A percentile compares a stretch with the other conserved stretches of the same genome.
These are phyloP conservation scores for Arthrobotrys sinensis DNA, from an alignment of 2,329 filamentous ascomycete genomes.

Conservation along the genomic window DNA sequence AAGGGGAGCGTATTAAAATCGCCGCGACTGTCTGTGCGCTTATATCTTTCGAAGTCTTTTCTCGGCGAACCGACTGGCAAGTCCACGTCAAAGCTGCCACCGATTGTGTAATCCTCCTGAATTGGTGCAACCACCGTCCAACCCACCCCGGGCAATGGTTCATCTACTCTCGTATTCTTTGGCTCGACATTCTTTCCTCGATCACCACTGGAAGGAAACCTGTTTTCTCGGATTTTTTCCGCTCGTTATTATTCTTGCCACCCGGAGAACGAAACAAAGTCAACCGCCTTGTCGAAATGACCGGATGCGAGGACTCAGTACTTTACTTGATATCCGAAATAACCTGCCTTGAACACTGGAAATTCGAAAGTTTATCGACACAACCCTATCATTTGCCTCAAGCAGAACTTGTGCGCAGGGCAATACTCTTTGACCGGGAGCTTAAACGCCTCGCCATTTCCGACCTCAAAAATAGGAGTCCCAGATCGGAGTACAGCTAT, in stretches of 20 bases:
- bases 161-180: conserved; percentile 57
- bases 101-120: conserved; percentile 49
- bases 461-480: conserved; percentile 45
- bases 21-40: conserved; percentile 60
- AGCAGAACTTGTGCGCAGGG: conserved; percentile 28
- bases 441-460: conserved; percentile 33
- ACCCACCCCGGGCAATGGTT: conserved; percentile 58
- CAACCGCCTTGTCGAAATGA: conserved; percentile 51
- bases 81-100: conserved; percentile 60
- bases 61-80: conserved; percentile 52
- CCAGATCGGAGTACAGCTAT: conserved; percentile 32
- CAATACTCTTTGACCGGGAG: conserved; percentile 23
- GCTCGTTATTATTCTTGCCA: conserved; percentile 31
- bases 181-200: conserved; percentile 57
- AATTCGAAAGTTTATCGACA: conserved; percentile 31
- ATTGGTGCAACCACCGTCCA: conserved; percentile 52
- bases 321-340: conserved; percentile 60
- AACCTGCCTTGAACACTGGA: conserved; percentile 58
- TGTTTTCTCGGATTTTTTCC: conserved; percentile 44
- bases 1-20: conserved; percentile 50
- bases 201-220: conserved; percentile 44
- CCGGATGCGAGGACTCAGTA: conserved; percentile 56
- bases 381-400: conserved; percentile 7
- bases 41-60: conserved; percentile 59
- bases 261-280: conserved; percentile 38